Evolutionary conservation across 2,329 filamentous ascomycete genomes (phyloP).

Genomic region (Mariannaea elegans): DNA sequence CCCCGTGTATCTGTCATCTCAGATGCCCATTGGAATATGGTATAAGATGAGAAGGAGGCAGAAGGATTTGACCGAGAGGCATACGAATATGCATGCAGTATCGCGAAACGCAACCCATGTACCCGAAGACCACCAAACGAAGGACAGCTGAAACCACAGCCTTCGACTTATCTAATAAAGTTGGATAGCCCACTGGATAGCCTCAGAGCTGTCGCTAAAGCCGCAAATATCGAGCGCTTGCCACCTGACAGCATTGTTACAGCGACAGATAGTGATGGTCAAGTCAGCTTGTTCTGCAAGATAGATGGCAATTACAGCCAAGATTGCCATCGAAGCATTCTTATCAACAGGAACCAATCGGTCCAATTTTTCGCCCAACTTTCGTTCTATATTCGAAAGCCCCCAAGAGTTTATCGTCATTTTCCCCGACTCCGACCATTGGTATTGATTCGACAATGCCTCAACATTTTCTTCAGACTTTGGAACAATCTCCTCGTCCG

Average conservation of each 20-base stretch:
- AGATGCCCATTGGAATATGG: background rate
- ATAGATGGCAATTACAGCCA: constrained; percentile 1
- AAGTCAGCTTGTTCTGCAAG: background rate
- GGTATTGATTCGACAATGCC: constrained; percentile 14
- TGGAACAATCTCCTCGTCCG: background rate
- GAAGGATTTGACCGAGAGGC: constrained; percentile 8
- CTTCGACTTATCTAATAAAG: constrained; percentile 6
- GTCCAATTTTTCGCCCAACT: background rate
- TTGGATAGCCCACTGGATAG: background rate
- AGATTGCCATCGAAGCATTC: background rate
- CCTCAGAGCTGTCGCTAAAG: background rate
- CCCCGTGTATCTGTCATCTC: background rate
- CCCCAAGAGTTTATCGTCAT: background rate
- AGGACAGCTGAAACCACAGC: background rate
- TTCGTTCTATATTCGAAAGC: constrained; percentile 11
- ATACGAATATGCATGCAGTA: constrained; percentile 6
- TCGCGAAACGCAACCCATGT: background rate
- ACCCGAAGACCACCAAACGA: background rate
- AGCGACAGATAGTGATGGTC: background rate
- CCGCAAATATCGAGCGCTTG: background rate
- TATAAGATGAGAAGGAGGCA: background rate
- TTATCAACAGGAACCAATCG: background rate
- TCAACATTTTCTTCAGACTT: background rate
- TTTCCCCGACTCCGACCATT: constrained; percentile 1
- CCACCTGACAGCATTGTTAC: background rate